A percentile compares a stretch with the other conserved stretches of the same genome.
phyloP scores from a whole-genome alignment of 2,329 filamentous ascomycete genomes.

The Botrytis hyacinthi region DNA sequence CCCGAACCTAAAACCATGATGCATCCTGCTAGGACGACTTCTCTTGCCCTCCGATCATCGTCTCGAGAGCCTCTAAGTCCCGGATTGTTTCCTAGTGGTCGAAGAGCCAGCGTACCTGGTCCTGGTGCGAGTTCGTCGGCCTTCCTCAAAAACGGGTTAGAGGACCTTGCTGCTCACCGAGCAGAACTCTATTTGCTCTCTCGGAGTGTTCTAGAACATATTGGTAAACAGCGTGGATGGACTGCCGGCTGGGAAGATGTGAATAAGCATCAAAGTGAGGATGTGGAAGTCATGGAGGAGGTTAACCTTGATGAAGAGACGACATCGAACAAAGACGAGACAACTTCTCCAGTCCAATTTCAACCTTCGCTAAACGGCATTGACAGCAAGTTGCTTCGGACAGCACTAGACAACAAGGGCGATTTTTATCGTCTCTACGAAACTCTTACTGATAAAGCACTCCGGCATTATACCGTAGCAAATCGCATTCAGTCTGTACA shows the following conservation, averaged over 20 bases:
- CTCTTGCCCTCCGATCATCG: constrained; percentile 48
- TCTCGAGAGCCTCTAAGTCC: constrained; percentile 51
- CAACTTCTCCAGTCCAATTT: neutral
- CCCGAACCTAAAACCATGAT: constrained; percentile 69
- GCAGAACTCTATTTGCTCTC: constrained; percentile 81
- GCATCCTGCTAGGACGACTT: constrained; percentile 64
- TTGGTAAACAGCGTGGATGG: constrained; percentile 73
- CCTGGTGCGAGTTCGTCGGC: constrained; percentile 43
- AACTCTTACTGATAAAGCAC: constrained; percentile 77
- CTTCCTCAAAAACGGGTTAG: constrained; percentile 64
- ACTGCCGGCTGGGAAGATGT: constrained; percentile 70
- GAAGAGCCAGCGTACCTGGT: constrained; percentile 42
- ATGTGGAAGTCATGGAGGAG: constrained; percentile 51
- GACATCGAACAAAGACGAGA: neutral
- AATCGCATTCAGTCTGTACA: constrained; percentile 76
- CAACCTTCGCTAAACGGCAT: constrained; percentile 46
- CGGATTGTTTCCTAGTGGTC: constrained; percentile 51
- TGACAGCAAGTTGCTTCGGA: constrained; percentile 55
- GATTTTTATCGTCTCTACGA: constrained; percentile 69
- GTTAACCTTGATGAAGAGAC: constrained; percentile 48
- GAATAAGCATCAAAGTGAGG: constrained; percentile 43
- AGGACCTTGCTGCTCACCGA: constrained; percentile 77
- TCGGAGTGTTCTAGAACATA: constrained; percentile 71
- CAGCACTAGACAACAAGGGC: constrained; percentile 59
- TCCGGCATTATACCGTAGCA: constrained; percentile 79